A percentile compares a stretch with the other conserved stretches of the same genome.
Conservation (phyloP, 306 rosid species). For the Amphicarpaea edgeworthii region DNA sequence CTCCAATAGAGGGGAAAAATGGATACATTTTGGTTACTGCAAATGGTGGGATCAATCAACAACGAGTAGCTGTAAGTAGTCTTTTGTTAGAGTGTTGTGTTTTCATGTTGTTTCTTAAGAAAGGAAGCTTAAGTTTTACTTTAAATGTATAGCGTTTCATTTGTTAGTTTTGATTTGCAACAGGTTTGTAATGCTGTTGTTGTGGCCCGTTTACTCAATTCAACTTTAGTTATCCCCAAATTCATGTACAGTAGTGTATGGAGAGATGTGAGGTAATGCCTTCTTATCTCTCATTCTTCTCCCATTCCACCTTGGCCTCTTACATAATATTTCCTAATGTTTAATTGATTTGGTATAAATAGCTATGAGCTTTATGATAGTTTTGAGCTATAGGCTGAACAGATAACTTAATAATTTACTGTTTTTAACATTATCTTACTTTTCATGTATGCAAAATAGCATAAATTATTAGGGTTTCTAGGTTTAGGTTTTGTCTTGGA, state of each 20-base stretch:
- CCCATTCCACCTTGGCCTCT: background rate
- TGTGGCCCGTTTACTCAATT: conserved; percentile 82
- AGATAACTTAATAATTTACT: background rate
- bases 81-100: conserved; percentile 34
- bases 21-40: conserved; percentile 94
- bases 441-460: conserved; percentile 18
- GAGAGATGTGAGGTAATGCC: conserved; percentile 87
- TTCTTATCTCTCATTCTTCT: conserved; percentile 40
- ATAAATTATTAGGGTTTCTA: conserved; percentile 32
- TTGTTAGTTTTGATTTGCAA: conserved; percentile 46
- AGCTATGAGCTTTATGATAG: conserved; percentile 25
- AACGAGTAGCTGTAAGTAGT: conserved; percentile 92
- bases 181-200: conserved; percentile 95
- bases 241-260: conserved; percentile 93
- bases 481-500: conserved; percentile 33
- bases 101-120: conserved; percentile 25
- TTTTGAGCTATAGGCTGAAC: conserved; percentile 25
- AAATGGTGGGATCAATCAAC: conserved; percentile 98
- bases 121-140: conserved; percentile 21
- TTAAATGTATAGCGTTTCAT: background rate
- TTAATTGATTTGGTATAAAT: conserved; percentile 9
- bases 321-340: conserved; percentile 2
- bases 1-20: conserved; percentile 70
- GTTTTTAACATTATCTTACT: background rate
- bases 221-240: conserved; percentile 87